Conservation (phyloP, 2,329 filamentous ascomycete genomes). For the Lecanicillium sp. region DNA sequence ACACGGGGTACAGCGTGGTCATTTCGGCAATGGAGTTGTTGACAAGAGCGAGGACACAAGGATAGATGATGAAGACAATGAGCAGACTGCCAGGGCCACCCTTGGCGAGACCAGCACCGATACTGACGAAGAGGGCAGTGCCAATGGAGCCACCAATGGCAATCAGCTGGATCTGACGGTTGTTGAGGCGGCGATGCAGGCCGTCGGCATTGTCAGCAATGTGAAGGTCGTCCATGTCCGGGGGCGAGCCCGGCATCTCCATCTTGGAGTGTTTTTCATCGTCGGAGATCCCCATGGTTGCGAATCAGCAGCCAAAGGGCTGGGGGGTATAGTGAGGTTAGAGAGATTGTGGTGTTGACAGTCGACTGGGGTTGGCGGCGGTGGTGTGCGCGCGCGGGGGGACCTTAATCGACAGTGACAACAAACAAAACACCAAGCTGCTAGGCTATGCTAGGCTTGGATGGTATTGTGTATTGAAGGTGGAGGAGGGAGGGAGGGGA, state of each 20-base stretch:
- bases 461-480: constrained; percentile 4
- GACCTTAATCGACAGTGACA: neutral
- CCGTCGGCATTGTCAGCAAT: constrained; percentile 26
- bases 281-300: constrained; percentile 8
- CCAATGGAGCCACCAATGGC: constrained; percentile 52
- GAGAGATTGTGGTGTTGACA: neutral
- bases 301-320: neutral
- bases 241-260: constrained; percentile 14
- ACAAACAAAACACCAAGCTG: neutral
- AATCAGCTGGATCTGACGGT: constrained; percentile 51
- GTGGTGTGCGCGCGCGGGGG: neutral
- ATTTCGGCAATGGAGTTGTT: constrained; percentile 62
- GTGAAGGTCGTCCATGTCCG: constrained; percentile 17
- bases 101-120: constrained; percentile 44
- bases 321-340: too few relatives aligned
- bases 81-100: constrained; percentile 44
- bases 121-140: constrained; percentile 53
- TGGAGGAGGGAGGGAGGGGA: neutral
- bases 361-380: neutral
- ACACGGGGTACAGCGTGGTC: constrained; percentile 54
- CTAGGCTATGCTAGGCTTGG: neutral
- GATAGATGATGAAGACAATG: constrained; percentile 51
- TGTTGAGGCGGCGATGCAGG: constrained; percentile 40
- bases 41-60: constrained; percentile 47
- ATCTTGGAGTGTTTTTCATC: constrained; percentile 15